phyloP scores from a whole-genome alignment of 176 grass and related monocot species.

The Zoysia japonica region DNA sequence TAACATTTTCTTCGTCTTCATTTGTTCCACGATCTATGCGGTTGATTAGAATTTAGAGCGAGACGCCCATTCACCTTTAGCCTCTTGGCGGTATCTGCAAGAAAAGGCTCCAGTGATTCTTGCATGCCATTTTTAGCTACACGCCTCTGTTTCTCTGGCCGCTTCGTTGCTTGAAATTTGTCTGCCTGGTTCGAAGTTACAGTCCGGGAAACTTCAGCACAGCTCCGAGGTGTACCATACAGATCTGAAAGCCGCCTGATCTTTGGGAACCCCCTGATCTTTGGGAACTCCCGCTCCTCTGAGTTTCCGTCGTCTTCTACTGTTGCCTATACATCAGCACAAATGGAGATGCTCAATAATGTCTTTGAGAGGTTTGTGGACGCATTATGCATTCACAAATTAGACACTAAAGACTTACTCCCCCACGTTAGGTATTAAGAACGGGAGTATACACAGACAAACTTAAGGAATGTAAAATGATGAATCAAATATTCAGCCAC shows the following conservation, averaged over 20 bases:
- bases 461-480: no score
- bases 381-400: background rate
- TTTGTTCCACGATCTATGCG: background rate
- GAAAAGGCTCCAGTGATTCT: constrained; percentile 27
- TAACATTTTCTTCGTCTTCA: constrained; percentile 1
- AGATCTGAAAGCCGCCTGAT: constrained; percentile 33
- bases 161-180: background rate
- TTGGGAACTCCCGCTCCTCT: constrained; percentile 37
- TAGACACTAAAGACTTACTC: no score
- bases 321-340: constrained; percentile 1
- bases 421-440: no score
- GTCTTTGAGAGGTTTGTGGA: background rate
- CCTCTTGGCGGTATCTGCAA: constrained; percentile 18
- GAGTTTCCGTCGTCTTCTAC: constrained; percentile 25
- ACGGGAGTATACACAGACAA: no score
- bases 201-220: constrained; percentile 10
- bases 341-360: background rate
- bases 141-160: background rate
- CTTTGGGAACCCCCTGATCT: constrained; percentile 31
- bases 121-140: background rate
- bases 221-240: constrained; percentile 17
- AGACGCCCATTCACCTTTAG: constrained; percentile 40
- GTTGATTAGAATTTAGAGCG: constrained; percentile 29
- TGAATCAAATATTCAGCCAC: no score
- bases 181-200: background rate